Conservation (phyloP, 768 basidiomycete genomes). For the Hericium rajendrae region DNA sequence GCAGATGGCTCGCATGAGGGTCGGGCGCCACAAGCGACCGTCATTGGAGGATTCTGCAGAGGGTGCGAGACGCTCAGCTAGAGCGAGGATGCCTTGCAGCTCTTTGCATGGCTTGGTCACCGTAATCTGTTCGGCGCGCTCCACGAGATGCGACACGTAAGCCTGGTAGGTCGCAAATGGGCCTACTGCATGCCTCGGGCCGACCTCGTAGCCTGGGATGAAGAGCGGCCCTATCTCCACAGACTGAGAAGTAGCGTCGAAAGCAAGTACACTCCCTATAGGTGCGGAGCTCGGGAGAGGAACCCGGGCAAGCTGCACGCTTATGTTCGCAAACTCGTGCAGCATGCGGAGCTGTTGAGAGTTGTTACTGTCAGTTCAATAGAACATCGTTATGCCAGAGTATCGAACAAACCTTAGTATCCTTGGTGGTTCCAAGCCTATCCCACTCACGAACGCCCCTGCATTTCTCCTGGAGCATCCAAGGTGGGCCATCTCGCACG, state of each 20-base stretch:
- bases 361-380: neutral
- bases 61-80: neutral
- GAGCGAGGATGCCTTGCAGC: neutral
- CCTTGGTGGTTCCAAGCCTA: neutral
- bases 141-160: neutral
- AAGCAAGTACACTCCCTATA: neutral
- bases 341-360: neutral
- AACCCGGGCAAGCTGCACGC: neutral
- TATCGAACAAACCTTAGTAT: neutral
- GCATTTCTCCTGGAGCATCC: neutral
- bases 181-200: neutral
- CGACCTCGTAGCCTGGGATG: neutral
- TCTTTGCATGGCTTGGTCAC: neutral
- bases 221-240: neutral
- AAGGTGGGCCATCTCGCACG: neutral
- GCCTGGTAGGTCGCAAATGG: neutral
- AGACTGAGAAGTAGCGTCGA: neutral
- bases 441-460: neutral
- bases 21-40: neutral
- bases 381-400: neutral
- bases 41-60: neutral
- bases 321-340: neutral
- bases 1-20: neutral
- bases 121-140: neutral
- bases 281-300: neutral